phyloP scores from a whole-genome alignment of 1,284 basidiomycete species.

The Mycena sp. region DNA sequence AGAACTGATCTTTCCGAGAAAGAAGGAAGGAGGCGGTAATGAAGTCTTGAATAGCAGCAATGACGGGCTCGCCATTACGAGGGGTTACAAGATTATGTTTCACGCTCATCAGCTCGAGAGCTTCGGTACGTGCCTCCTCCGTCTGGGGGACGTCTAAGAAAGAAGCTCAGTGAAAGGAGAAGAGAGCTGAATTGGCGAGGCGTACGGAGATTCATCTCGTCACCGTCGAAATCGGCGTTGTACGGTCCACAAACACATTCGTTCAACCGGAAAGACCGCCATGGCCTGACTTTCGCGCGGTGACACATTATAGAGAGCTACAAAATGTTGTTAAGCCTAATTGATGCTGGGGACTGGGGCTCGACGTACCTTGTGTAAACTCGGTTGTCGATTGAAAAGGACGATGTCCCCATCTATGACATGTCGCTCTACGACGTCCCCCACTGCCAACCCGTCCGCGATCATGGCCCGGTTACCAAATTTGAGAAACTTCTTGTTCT shows the following conservation, averaged over 20 bases:
- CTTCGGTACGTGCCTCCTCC: conserved; percentile 98
- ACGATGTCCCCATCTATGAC: conserved; percentile 97
- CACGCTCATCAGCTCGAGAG: conserved; percentile 97
- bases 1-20: conserved; percentile 93
- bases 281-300: conserved; percentile 94
- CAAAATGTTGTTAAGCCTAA: conserved; percentile 32
- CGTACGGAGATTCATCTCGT: conserved; percentile 99
- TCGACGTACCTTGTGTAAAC: conserved; percentile 85
- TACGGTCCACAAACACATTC: conserved; percentile 99
- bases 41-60: conserved; percentile 98
- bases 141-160: conserved; percentile 96
- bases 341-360: conserved; percentile 1
- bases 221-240: conserved; percentile 99
- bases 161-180: neutral
- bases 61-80: conserved; percentile 97
- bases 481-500: conserved; percentile 88
- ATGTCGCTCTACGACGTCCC: conserved; percentile 94
- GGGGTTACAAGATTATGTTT: conserved; percentile 98
- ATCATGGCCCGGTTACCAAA: conserved; percentile 82
- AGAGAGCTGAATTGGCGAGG: neutral
- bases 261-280: conserved; percentile 97
- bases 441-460: conserved; percentile 82
- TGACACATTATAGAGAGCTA: conserved; percentile 99
- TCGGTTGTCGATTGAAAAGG: conserved; percentile 98
- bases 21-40: conserved; percentile 98